phyloP scores from a whole-genome alignment of 805 yeast species.

The Saccharomyces jurei region DNA sequence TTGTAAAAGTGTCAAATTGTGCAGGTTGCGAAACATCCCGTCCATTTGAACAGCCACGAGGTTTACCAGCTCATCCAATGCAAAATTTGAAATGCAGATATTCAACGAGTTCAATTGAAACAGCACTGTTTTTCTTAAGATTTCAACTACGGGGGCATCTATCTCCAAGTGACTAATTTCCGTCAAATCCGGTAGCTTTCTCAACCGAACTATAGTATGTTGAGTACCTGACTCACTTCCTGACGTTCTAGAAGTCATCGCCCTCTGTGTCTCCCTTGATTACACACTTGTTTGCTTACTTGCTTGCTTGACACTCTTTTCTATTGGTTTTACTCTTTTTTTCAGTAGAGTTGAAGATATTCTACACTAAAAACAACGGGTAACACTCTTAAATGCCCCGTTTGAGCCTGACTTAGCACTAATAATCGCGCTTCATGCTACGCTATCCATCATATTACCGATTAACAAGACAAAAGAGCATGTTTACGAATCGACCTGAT shows the following conservation, averaged over 20 bases:
- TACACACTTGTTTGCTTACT: not conserved
- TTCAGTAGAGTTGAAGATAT: not conserved
- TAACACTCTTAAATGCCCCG: not conserved
- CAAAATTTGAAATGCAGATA: conserved; percentile 26
- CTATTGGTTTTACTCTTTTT: not conserved
- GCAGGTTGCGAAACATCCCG: conserved; percentile 36
- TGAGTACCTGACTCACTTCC: not conserved
- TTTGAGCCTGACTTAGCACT: not conserved
- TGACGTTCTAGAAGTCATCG: not conserved
- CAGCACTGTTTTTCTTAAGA: conserved; percentile 31
- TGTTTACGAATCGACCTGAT: not conserved
- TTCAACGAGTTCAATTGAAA: conserved; percentile 31
- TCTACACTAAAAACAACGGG: not conserved
- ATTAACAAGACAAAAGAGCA: not conserved
- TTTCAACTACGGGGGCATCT: conserved; percentile 14
- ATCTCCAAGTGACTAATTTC: conserved; percentile 3
- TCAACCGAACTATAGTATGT: not conserved
- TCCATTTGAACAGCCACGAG: conserved; percentile 32
- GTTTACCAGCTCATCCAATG: conserved; percentile 34
- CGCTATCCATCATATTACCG: not conserved
- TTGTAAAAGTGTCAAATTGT: conserved; percentile 48
- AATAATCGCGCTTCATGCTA: not conserved
- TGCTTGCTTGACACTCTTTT: not conserved
- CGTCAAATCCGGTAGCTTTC: not conserved
- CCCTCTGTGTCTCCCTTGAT: not conserved